Base-by-base conservation (phyloP, 768 basidiomycete species). In the Pleurotus cornucopiae region DNA sequence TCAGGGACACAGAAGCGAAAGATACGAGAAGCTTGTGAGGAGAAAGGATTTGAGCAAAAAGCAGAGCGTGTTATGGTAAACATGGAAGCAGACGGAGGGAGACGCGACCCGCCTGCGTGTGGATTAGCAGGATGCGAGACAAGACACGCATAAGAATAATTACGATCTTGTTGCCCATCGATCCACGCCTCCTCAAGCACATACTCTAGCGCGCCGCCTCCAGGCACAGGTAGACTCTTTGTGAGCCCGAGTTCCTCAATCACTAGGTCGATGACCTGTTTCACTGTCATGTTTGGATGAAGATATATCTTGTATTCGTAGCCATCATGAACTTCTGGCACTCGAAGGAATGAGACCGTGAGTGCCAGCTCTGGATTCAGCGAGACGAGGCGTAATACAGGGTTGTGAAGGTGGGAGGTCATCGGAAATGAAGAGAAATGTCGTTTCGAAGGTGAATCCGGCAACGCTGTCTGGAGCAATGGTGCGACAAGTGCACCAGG, bases 261-360 rank as follows among this genome's bases (percentile, higher is more conserved):
- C 6, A 89, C 69, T 5, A 63, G 61, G 30, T 78, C 69, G 46
- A 89, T 65, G 13, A 83, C 73, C 43, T 86, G 80, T n/a, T 72
- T 66, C 2, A 84, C 82, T 3, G 80, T 82, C 46, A 75, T 80
- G 2, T 68, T 70, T 54, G 78, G 77, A 3, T 87, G 80, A 54
- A 92, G 74, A 68, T 85, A 94, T 40, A 82, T 60, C 51, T 77
- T 84, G 74, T 86, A 84, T 60, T 73, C 63, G 62, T 85, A 91
- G 2, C 77, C 85, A 62, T 93, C 91, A 49, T 85, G 80, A 56
- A 93, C 81, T 66, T 91, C 87, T 2, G 89, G 89, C 13, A 93
- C 81, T 45, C 88, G 83, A 43, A 78, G 67, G 67, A 91, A 88
- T 0, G 74, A 64, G 39, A 89, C 63, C 1, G 72, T 68, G 18